These are phyloP conservation scores for Phaeoacremonium minimum DNA, from an alignment of 2,329 filamentous ascomycete genomes.

Conservation along the genomic window DNA sequence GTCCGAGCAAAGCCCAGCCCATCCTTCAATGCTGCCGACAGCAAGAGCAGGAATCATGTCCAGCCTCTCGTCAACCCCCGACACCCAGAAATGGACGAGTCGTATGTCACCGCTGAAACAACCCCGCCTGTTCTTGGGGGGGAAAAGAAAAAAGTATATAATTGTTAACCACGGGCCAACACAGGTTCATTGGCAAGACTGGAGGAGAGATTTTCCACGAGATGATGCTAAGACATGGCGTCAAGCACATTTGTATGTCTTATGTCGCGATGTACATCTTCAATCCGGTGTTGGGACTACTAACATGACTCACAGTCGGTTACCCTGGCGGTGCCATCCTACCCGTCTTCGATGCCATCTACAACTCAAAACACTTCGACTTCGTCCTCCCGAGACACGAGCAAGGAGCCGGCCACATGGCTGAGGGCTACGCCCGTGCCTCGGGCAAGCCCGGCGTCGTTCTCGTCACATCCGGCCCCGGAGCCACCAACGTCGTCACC, in stretches of 20 bases:
- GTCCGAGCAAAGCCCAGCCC: constrained; percentile 59
- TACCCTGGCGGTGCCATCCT: constrained; percentile 96
- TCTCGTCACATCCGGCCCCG: constrained; percentile 91
- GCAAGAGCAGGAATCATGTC: constrained; percentile 53
- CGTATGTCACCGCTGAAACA: constrained; percentile 48
- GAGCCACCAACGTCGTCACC: constrained; percentile 93
- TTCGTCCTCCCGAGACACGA: constrained; percentile 95
- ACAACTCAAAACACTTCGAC: constrained; percentile 95
- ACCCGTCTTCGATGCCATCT: constrained; percentile 97
- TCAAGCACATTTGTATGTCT: constrained; percentile 88
- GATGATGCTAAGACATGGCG: constrained; percentile 92
- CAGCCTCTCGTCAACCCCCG: constrained; percentile 62
- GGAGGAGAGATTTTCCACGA: constrained; percentile 98
- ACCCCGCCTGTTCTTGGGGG: constrained; percentile 6
- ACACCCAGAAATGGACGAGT: constrained; percentile 69
- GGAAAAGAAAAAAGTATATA: constrained; percentile 9
- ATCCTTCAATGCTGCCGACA: constrained; percentile 50
- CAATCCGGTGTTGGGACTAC: constrained; percentile 7
- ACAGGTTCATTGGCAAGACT: constrained; percentile 85
- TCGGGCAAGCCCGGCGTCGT: constrained; percentile 94
- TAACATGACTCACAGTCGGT: constrained; percentile 52
- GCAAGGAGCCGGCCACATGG: constrained; percentile 98
- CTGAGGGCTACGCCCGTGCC: constrained; percentile 90
- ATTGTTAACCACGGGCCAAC: constrained; percentile 5
- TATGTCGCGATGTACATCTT: background rate